A percentile compares a stretch with the other conserved stretches of the same genome.
These are phyloP conservation scores for Aspergillus spinulosporus DNA, from an alignment of 2,329 filamentous ascomycete genomes.

Conservation along the genomic window DNA sequence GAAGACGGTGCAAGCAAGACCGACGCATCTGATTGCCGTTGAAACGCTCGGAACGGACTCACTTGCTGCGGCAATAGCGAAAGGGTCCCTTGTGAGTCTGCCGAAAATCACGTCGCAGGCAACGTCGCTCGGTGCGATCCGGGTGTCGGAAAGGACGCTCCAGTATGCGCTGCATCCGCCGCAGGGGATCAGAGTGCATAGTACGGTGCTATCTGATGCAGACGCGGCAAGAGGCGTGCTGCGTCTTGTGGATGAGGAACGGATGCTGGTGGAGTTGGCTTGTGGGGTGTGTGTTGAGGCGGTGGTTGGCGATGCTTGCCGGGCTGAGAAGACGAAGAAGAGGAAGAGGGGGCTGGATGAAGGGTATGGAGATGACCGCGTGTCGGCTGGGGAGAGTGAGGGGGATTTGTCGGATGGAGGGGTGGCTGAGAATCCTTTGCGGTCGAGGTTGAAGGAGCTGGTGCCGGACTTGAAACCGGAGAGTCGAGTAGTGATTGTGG, in stretches of 20 bases:
- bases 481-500: constrained; percentile 76
- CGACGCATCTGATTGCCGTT: constrained; percentile 64
- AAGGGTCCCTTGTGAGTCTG: constrained; percentile 61
- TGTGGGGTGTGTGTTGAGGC: constrained; percentile 76
- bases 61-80: constrained; percentile 60
- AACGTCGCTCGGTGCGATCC: constrained; percentile 69
- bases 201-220: constrained; percentile 67
- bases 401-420: constrained; percentile 16
- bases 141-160: constrained; percentile 69
- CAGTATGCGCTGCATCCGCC: constrained; percentile 57
- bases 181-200: constrained; percentile 54
- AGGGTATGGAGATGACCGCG: constrained; percentile 39
- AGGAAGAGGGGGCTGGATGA: constrained; percentile 35
- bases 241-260: constrained; percentile 76
- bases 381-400: constrained; percentile 31
- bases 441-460: constrained; percentile 57
- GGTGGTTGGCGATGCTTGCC: constrained; percentile 37
- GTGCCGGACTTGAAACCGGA: constrained; percentile 63
- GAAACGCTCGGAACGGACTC: constrained; percentile 76
- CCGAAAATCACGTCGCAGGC: constrained; percentile 73
- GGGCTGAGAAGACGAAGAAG: constrained; percentile 26
- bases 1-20: constrained; percentile 15
- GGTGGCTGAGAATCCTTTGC: constrained; percentile 17
- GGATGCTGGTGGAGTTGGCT: constrained; percentile 76
- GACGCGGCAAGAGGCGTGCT: constrained; percentile 78